Evolutionary conservation across 371 early-diverging fungal genomes (phyloP), one percentile per base, ranked within the genome.

Genomic region (Mortierella sp.): DNA sequence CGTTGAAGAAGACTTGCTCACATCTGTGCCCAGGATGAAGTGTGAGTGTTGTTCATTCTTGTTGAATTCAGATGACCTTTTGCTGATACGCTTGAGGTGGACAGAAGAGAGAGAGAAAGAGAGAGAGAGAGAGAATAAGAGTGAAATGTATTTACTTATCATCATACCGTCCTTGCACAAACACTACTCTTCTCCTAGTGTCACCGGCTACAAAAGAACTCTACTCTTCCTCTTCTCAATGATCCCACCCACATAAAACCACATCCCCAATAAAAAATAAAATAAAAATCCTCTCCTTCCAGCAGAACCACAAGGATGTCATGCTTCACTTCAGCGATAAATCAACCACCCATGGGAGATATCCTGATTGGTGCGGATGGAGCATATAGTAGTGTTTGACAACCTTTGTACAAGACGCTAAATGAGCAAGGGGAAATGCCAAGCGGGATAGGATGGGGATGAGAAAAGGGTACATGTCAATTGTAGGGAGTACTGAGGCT

Each of bases 321-420:
- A 74, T 74, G 72, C 73, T 83, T n/a, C 73, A 76, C 1, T 83
- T 72, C 71, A 52, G 45, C 31, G 79, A 79, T 45, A 50, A 50
- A 26, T 55, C 79, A 5, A 72, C 73, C 1, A 48, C 68, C 55
- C 70, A 75, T 3, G 79, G 79, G 79, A 47, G 83, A 83, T 31
- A 78, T 83, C 31, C 60, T 82, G 8, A 68, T 82, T 21, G 78
- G 78, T 2, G 82, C 82, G 50, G 1, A 38, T 38, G 5, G 42
- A 38, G 42, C 42, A 38, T 1, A 38, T 1, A 38, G 5, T 38
- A 38, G 72, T 19, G 79, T 83, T 16, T 79, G 83, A 0, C 76
- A 83, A 34, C 16, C n/a, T 1, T 57, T 78, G 0, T 82, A 72
- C 63, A 75, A 70, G 34, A 54, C 31, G 7, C 54, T 77, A 11